Evolutionary conservation across 1,139 yeast genomes (phyloP), one percentile per base, ranked within the genome.

Genomic region (Suhomyces panamericanus): DNA sequence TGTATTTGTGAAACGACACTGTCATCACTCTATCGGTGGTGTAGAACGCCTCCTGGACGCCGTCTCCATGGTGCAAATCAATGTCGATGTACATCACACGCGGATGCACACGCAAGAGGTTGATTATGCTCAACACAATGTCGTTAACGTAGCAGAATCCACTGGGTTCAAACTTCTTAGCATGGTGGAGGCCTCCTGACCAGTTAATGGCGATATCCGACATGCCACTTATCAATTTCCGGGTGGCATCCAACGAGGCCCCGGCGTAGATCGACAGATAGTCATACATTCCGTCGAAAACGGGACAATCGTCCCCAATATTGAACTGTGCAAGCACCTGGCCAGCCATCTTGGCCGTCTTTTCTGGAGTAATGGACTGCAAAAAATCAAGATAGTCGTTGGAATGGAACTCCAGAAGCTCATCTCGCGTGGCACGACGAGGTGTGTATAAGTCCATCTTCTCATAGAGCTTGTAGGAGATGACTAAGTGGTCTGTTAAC

Each of bases 171-270:
- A 80, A 84, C 64, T 93, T 93, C 60, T 93, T 93, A 7, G 99
- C 98, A 63, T 93, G 99, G 64, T 93, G 99, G 39, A 93, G 73
- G 1, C 99, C 99, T 36, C 99, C 99, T 13, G 95, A 85, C 93
- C 96, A 93, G 64, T 93, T 93, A 54, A 93, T 89, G 30, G 99
- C 99, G 46, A 93, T 88, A 62, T 93, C 99, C 43, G 95, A 84
- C 67, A 88, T 90, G 6, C 91, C 90, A 49, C 84, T 78, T 33
- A 87, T 81, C 49, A 93, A 75, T 62, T 91, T 87, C 17, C 96
- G 78, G 13, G 96, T 82, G 2, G 98, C 99, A 65, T 93, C 98
- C 60, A 93, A 69, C 2, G 96, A 85, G 2, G 96, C 96, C 22
- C 98, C 98, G 1, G 97, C 85, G 53, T 91, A 89, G 13, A 89